Evolutionary conservation across 371 early-diverging fungal genomes (phyloP), one percentile per base, ranked within the genome.

Genomic region (Batkoa obscura): DNA sequence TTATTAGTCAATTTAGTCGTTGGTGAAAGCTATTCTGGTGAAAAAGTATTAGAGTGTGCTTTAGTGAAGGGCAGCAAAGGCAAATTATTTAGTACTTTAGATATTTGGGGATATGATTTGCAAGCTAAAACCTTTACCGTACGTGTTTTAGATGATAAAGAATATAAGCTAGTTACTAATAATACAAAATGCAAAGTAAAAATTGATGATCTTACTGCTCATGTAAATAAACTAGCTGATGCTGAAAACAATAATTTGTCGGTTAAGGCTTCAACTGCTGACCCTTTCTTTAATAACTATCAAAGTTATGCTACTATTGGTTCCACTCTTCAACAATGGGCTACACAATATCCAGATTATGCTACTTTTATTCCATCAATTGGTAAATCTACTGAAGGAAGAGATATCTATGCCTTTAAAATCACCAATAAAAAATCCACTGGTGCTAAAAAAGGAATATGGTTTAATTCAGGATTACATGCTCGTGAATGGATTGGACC

Each of bases 321-420:
- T 12, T 35, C 52, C 4, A 51, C 52, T n/a, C 30, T 51, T 5
- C 38, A 51, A 39, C 12, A 39, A 13, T 51, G 52, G 52, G 52
- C 52, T 15, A 17, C 52, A 3, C 32, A 34, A 4, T 17, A n/a
- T 39, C 37, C 31, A 3, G 23, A 8, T 15, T 38, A 8, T 3
- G 52, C 52, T 15, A 51, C 52, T n/a, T 51, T 37, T 15, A 51
- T 37, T 12, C 52, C 52, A 4, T 32, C 32, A 5, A 51, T 51
- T 39, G 52, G 52, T 39, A 51, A 51, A 51, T 38, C 52, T 5
- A 23, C 17, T 6, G 52, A 51, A 39, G 52, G 52, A 3, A 35
- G 52, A 38, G 52, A 51, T 51, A 34, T 51, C 38, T 51, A 37
- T 33, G 52, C 52, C n/a, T 51, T 51, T 39, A 51, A 34, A 8